These are phyloP conservation scores for Phytophthora pisi DNA, from an alignment of 352 stramenopile genomes.

Conservation along the genomic window DNA sequence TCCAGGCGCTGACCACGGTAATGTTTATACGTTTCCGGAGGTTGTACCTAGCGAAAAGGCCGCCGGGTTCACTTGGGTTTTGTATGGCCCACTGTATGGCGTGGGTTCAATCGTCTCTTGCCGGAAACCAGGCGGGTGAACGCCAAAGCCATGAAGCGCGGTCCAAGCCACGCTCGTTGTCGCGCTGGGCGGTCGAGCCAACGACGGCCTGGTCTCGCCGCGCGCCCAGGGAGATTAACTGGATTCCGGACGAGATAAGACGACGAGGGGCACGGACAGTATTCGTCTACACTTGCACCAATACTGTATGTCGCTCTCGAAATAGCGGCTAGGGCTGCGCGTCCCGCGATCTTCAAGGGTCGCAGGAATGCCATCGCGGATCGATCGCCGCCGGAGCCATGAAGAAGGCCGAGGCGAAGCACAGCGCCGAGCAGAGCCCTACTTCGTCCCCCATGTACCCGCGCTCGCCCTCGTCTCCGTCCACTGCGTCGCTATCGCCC, in stretches of 20 bases:
- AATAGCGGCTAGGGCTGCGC: constrained; percentile 9
- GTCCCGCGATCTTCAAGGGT: constrained; percentile 11
- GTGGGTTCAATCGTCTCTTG: constrained; percentile 14
- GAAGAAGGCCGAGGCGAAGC: constrained; percentile 3
- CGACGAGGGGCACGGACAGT: background rate
- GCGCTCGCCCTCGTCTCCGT: constrained; percentile 17
- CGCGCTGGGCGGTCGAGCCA: constrained; percentile 5
- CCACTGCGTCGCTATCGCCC: constrained; percentile 12
- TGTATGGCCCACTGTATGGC: constrained; percentile 1
- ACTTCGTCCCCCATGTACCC: background rate
- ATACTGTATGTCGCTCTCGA: constrained; percentile 1
- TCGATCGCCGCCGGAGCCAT: background rate
- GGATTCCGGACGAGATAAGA: background rate
- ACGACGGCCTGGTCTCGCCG: constrained; percentile 3
- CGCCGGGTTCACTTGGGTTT: constrained; percentile 15
- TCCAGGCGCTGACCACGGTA: background rate
- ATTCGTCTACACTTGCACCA: constrained; percentile 2
- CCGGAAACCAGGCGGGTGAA: constrained; percentile 10
- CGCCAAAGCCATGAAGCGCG: constrained; percentile 3
- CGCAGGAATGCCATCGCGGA: background rate
- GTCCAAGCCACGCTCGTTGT: constrained; percentile 3
- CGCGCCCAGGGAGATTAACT: background rate
- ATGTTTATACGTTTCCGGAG: background rate
- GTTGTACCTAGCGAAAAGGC: constrained; percentile 23
- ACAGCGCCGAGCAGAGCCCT: background rate